These are phyloP conservation scores for Blastocystis sp. DNA, from an alignment of 352 stramenopile species.

Conservation along the genomic window DNA sequence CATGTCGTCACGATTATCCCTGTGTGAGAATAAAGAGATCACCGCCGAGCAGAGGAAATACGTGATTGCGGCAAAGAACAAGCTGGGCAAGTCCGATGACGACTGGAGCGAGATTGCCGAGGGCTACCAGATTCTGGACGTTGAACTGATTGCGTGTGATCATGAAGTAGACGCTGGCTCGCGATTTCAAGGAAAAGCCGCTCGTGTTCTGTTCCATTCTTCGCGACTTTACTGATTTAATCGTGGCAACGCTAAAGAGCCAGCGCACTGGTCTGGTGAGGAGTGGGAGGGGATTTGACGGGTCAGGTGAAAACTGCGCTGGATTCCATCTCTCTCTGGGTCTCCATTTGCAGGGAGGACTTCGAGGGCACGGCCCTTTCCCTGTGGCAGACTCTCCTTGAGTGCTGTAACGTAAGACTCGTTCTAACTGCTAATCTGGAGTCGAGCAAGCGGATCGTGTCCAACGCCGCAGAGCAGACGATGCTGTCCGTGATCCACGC, in stretches of 20 bases:
- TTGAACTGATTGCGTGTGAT: background rate
- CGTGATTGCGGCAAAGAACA: conserved; percentile 26
- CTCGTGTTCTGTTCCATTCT: conserved; percentile 59
- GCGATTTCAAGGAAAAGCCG: conserved; percentile 35
- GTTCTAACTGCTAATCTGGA: background rate
- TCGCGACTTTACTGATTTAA: conserved; percentile 33
- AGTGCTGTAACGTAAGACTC: conserved; percentile 27
- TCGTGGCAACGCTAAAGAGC: conserved; percentile 25
- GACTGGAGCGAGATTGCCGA: conserved; percentile 30
- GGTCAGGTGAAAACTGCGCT: conserved; percentile 48
- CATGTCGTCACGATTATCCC: conserved; percentile 19
- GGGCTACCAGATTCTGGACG: conserved; percentile 56
- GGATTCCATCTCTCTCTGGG: conserved; percentile 54
- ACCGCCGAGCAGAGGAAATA: conserved; percentile 42
- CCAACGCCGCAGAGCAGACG: conserved; percentile 6
- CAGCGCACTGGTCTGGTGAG: conserved; percentile 3
- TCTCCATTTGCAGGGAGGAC: conserved; percentile 27
- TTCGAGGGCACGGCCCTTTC: conserved; percentile 46
- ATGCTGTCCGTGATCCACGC: conserved; percentile 28
- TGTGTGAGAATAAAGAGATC: conserved; percentile 8
- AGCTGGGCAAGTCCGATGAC: conserved; percentile 31
- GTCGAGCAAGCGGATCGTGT: conserved; percentile 34
- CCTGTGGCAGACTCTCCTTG: conserved; percentile 52
- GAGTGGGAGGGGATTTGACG: background rate
- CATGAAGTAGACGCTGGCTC: conserved; percentile 44